Evolutionary conservation across 306 rosid genomes (phyloP).

Genomic region (Vigna nakashimae): DNA sequence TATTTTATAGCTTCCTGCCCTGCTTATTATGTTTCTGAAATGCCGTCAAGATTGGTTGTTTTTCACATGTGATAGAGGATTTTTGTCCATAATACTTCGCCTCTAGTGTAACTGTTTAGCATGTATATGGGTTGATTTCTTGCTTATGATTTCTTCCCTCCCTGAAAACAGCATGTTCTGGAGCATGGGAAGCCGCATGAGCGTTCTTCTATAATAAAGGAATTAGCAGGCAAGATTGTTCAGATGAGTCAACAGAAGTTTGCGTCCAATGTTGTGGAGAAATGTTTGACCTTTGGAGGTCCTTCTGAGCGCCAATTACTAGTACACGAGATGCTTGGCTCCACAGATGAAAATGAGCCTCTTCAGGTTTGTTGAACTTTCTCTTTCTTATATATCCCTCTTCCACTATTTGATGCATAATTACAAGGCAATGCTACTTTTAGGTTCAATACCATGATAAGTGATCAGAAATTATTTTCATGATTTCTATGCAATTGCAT

Average conservation of each 20-base stretch:
- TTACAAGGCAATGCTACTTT: not conserved
- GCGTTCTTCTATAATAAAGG: conserved; percentile 87
- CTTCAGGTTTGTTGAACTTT: conserved; percentile 67
- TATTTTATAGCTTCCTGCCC: not conserved
- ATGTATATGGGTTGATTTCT: conserved; percentile 17
- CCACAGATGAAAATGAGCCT: conserved; percentile 97
- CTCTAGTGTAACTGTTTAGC: not conserved
- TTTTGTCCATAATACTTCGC: not conserved
- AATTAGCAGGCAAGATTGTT: conserved; percentile 87
- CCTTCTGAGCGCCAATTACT: conserved; percentile 84
- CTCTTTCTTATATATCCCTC: not conserved
- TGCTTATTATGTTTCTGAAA: not conserved
- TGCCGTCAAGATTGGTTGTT: conserved; percentile 23
- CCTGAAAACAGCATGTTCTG: conserved; percentile 71
- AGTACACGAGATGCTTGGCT: conserved; percentile 94
- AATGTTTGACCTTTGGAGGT: conserved; percentile 90
- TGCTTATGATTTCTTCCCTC: not conserved
- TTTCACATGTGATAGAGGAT: not conserved
- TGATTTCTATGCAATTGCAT: too few relatives aligned
- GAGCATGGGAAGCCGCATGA: conserved; percentile 96
- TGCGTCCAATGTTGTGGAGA: conserved; percentile 94
- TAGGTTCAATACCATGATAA: not conserved
- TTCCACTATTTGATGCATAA: not conserved
- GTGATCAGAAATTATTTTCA: not conserved
- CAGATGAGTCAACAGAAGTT: conserved; percentile 95